Evolutionary conservation across 2,329 filamentous ascomycete genomes (phyloP).

Genomic region (Cytospora paraplurivora): DNA sequence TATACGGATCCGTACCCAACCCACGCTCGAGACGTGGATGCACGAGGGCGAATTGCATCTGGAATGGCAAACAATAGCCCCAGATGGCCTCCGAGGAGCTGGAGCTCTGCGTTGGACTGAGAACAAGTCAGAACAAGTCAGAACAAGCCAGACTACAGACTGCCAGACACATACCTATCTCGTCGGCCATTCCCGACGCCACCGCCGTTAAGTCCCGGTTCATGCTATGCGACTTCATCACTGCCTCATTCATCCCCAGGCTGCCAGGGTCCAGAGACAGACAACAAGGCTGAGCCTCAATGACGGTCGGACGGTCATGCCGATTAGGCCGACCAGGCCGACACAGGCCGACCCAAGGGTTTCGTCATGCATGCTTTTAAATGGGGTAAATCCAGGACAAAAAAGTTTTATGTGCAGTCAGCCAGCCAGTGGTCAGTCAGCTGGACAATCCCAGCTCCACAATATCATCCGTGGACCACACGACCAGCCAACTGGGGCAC

Average conservation of each 20-base stretch:
- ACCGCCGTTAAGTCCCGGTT: background rate
- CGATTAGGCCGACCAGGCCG: background rate
- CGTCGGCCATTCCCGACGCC: background rate
- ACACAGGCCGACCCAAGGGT: background rate
- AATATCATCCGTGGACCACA: no score
- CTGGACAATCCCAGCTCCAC: background rate
- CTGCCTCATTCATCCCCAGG: slow-evolving; percentile 5
- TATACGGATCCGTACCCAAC: background rate
- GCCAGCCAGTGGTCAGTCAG: background rate
- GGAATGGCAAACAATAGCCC: background rate
- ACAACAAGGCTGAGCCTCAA: slow-evolving; percentile 17
- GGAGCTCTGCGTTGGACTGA: no score
- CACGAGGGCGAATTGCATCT: background rate
- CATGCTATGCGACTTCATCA: background rate
- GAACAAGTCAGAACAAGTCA: no score
- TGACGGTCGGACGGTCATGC: slow-evolving; percentile 10
- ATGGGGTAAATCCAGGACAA: background rate
- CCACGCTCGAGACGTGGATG: background rate
- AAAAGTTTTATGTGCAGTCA: background rate
- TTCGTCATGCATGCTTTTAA: background rate
- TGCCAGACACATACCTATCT: background rate
- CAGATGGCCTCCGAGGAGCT: background rate
- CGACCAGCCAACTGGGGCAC: background rate
- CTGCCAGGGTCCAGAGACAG: background rate
- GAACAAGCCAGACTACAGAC: background rate